Evolutionary conservation across 177 flowering plant species (phyloP).

Genomic region (Vitis hybrid): DNA sequence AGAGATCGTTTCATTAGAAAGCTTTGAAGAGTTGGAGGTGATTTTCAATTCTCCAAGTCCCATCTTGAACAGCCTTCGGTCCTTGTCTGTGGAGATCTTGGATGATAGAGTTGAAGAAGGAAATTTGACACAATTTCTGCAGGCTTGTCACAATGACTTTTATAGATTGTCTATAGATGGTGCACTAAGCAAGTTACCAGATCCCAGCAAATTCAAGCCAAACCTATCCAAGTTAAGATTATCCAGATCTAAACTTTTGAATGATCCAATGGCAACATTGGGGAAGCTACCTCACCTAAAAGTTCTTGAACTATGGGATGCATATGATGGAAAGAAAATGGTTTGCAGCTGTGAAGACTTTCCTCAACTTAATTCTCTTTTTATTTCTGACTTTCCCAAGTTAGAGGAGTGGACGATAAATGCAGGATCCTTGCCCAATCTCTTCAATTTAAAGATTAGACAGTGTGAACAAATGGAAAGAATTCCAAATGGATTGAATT

Average conservation of each 20-base stretch:
- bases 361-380: constrained; percentile 8
- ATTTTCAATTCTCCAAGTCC: too few species aligned
- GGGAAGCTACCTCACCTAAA: constrained; percentile 17
- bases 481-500: constrained; percentile 17
- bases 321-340: constrained; percentile 9
- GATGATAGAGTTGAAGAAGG: not conserved
- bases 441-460: constrained; percentile 3
- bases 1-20: not conserved
- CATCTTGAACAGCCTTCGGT: not conserved
- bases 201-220: constrained; percentile 3
- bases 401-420: constrained; percentile 17
- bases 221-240: constrained; percentile 12
- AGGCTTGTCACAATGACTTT: not conserved
- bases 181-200: constrained; percentile 5
- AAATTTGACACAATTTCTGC: not conserved
- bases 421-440: constrained; percentile 18
- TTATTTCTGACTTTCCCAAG: not conserved
- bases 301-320: not conserved
- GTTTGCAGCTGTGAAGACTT: constrained; percentile 11
- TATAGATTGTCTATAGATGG: too few species aligned
- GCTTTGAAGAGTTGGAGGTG: too few species aligned
- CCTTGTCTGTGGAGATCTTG: constrained; percentile 2
- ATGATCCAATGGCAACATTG: constrained; percentile 28
- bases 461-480: not conserved
- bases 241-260: not conserved